phyloP scores from a whole-genome alignment of 305 asterid genomes.

The Andrographis paniculata region DNA sequence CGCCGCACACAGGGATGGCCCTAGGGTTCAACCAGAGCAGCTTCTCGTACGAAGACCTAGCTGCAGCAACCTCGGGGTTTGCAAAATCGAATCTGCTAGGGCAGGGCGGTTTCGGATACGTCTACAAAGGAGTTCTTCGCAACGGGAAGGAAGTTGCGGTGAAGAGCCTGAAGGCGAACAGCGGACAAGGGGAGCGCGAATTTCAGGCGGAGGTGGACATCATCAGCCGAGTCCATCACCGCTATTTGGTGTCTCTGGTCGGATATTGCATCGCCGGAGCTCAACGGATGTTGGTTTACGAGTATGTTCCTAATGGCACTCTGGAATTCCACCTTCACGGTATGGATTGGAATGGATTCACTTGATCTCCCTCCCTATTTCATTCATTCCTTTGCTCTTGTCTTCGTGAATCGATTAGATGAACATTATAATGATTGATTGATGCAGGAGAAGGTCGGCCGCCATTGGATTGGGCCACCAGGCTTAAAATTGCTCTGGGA shows the following conservation, averaged over 20 bases:
- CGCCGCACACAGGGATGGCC: neutral
- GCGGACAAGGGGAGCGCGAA: slow-evolving; percentile 94
- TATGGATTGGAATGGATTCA: slow-evolving; percentile 9
- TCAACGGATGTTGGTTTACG: slow-evolving; percentile 75
- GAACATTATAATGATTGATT: neutral
- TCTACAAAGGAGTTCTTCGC: slow-evolving; percentile 77
- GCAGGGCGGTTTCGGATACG: slow-evolving; percentile 90
- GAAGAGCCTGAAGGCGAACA: slow-evolving; percentile 63
- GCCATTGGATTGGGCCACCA: slow-evolving; percentile 59
- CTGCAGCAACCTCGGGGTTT: slow-evolving; percentile 56
- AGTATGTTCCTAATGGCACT: slow-evolving; percentile 56
- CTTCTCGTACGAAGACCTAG: slow-evolving; percentile 37
- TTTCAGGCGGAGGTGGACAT: slow-evolving; percentile 96
- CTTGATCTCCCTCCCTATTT: neutral
- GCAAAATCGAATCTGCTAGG: slow-evolving; percentile 47
- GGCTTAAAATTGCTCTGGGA: slow-evolving; percentile 70
- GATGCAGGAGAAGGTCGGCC: slow-evolving; percentile 48
- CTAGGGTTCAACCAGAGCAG: neutral
- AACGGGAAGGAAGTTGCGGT: slow-evolving; percentile 79
- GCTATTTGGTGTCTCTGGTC: slow-evolving; percentile 76
- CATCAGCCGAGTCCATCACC: slow-evolving; percentile 84
- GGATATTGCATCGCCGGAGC: slow-evolving; percentile 80
- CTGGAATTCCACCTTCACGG: slow-evolving; percentile 85
- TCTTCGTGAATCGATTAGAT: neutral
- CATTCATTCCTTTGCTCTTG: neutral